Percentiles rank a stretch among this genome's conserved stretches.
These are phyloP conservation scores for Aspergillus sp. DNA, from an alignment of 2,329 filamentous ascomycete genomes.

Conservation along the genomic window DNA sequence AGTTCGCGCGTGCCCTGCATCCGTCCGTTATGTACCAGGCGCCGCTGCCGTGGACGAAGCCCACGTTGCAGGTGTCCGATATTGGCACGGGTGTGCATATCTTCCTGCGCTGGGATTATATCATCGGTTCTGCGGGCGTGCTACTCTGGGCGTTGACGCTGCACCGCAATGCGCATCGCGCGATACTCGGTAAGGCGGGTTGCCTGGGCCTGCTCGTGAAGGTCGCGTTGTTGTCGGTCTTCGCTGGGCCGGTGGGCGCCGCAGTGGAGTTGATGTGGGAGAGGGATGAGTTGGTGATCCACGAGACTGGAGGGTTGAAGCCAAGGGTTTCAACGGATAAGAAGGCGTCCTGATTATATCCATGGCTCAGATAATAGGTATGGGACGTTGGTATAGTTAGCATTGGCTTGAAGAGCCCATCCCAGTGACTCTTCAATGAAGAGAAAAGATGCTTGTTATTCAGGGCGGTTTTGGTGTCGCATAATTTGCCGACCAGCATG, in stretches of 20 bases:
- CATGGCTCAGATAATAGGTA: too few species aligned
- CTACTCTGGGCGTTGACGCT: slow-evolving; percentile 40
- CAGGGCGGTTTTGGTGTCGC: too few species aligned
- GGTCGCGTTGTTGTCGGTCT: slow-evolving; percentile 23
- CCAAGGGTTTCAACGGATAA: slow-evolving; percentile 22
- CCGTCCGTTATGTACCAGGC: slow-evolving; percentile 31
- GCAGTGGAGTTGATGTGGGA: slow-evolving; percentile 43
- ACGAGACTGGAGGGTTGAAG: slow-evolving; percentile 27
- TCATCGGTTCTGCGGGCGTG: slow-evolving; percentile 36
- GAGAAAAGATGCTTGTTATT: too few species aligned
- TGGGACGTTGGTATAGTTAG: too few species aligned
- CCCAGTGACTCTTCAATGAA: too few species aligned
- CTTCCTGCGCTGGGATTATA: slow-evolving; percentile 45
- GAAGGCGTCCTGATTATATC: slow-evolving; percentile 13
- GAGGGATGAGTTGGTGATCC: slow-evolving; percentile 39
- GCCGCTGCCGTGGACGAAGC: slow-evolving; percentile 27
- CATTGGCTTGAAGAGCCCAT: too few species aligned
- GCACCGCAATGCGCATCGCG: slow-evolving; percentile 22
- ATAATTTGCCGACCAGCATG: too few species aligned
- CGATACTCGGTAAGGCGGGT: slow-evolving; percentile 17
- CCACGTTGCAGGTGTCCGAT: slow-evolving; percentile 20
- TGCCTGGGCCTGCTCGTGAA: slow-evolving; percentile 27
- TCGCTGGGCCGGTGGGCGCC: slow-evolving; percentile 40
- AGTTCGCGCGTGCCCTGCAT: slow-evolving; percentile 27
- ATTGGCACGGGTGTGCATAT: slow-evolving; percentile 36